phyloP scores from a whole-genome alignment of 2,329 filamentous ascomycete species.

The Didymella sp. region DNA sequence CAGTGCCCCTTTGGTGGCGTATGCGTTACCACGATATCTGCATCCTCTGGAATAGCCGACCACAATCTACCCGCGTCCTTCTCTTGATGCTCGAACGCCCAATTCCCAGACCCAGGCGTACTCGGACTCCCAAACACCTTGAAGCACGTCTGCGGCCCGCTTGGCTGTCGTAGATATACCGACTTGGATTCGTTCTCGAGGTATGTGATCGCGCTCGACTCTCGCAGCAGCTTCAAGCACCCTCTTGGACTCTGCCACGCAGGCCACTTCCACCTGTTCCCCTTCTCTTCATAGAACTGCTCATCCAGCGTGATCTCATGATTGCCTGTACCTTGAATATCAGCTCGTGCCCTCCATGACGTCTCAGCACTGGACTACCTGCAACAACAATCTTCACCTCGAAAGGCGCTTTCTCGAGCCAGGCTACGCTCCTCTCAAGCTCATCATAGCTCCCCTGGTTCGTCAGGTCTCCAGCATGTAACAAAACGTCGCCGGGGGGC shows the following conservation, averaged over 20 bases:
- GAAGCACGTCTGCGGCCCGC: constrained; percentile 63
- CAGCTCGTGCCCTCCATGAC: neutral
- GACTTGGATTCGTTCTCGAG: constrained; percentile 65
- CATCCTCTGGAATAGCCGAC: constrained; percentile 65
- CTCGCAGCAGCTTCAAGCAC: constrained; percentile 62
- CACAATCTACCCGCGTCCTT: constrained; percentile 59
- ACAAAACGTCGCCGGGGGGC: constrained; percentile 74
- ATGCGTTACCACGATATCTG: constrained; percentile 74
- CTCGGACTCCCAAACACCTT: constrained; percentile 75
- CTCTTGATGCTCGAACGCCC: constrained; percentile 71
- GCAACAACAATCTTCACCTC: constrained; percentile 74
- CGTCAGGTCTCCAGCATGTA: constrained; percentile 78
- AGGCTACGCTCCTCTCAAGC: constrained; percentile 67
- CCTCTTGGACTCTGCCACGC: constrained; percentile 59
- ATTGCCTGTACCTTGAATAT: constrained; percentile 64
- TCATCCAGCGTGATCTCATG: constrained; percentile 76
- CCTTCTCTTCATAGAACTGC: constrained; percentile 65
- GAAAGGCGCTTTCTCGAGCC: constrained; percentile 72
- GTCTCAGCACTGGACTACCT: constrained; percentile 53
- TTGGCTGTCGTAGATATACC: constrained; percentile 58
- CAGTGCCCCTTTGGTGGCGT: constrained; percentile 68
- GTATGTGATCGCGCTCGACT: constrained; percentile 66
- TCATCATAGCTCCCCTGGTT: constrained; percentile 69
- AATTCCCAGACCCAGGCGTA: constrained; percentile 62
- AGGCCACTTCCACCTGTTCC: constrained; percentile 64